Evolutionary conservation across 352 stramenopile species (phyloP), one percentile per base, ranked within the genome.

Genomic region (Phytophthora megakarya): DNA sequence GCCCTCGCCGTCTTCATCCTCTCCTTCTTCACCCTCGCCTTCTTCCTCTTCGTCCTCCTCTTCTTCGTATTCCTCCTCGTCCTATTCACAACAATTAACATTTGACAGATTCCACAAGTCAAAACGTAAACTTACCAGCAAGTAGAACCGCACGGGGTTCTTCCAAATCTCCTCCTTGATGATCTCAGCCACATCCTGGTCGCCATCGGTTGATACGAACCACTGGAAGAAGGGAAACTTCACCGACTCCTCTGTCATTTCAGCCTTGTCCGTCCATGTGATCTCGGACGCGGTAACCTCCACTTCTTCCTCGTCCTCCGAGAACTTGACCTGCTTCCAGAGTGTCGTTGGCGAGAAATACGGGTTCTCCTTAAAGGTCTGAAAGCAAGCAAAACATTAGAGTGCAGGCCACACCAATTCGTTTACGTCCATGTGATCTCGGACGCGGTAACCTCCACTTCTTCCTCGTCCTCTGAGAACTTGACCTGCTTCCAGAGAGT

Each of bases 141-240:
- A 15, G 70, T 81, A 93, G 50, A 78, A 86, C 75, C 59, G 66
- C 37, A 92, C 75, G 13, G 84, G 81, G 57, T 76, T 80, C 74
- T 90, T 92, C 82, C 78, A 93, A 5, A 90, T 35, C 30, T 93
- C 84, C 54, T 93, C 82, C 76, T 92, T 90, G 50, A 93, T 90
- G 45, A 86, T 76, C 68, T 93, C 81, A 9, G 82, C 79, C 11
- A 89, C 47, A 43, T 88, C 80, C 51, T 89, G 71, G 21, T 85
- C 74, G 5, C 66, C 77, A 1, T 89, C 79, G 13, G 73, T 80
- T 35, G 75, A 69, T n/a, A 63, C 51, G 47, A 92, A 77, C 80
- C 79, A 89, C 77, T 92, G 46, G 50, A 93, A 78, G 61, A 92
- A 92, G 6, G 70, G 63, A 49, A 52, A 73, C 33, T 76, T 67